phyloP scores from a whole-genome alignment of 1,284 basidiomycete species.

The Austroboletus olivaceoglutinosus region DNA sequence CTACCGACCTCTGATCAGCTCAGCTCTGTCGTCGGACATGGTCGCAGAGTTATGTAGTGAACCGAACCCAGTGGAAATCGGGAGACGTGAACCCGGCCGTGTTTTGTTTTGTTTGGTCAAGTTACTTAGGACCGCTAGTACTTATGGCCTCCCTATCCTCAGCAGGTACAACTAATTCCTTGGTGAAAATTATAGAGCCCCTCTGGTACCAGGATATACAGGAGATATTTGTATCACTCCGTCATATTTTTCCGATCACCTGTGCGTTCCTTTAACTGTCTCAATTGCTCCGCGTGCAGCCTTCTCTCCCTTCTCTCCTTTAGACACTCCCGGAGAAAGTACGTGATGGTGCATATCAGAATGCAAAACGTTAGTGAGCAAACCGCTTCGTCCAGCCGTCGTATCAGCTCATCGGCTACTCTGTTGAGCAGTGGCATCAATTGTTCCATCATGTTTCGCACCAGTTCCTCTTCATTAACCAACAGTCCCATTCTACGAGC shows the following conservation, averaged over 20 bases:
- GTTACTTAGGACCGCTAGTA: neutral
- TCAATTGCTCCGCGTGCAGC: slow-evolving; percentile 21
- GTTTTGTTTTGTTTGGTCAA: slow-evolving; percentile 27
- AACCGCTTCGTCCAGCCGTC: slow-evolving; percentile 4
- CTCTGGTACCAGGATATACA: neutral
- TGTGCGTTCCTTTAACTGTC: slow-evolving; percentile 7
- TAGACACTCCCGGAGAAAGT: slow-evolving; percentile 12
- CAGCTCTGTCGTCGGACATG: slow-evolving; percentile 36
- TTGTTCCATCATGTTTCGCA: slow-evolving; percentile 7
- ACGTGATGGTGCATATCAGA: slow-evolving; percentile 17
- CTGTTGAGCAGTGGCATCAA: slow-evolving; percentile 19
- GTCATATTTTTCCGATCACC: neutral
- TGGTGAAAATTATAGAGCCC: too few relatives aligned
- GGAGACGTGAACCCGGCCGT: neutral
- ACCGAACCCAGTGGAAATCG: slow-evolving; percentile 3
- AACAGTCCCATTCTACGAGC: slow-evolving; percentile 18
- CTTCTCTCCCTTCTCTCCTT: slow-evolving; percentile 24
- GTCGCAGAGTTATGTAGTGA: slow-evolving; percentile 1
- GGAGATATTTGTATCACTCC: slow-evolving; percentile 6
- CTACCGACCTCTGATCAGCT: slow-evolving; percentile 33
- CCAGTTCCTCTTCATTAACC: slow-evolving; percentile 22
- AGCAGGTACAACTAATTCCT: too few relatives aligned
- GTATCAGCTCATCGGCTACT: neutral
- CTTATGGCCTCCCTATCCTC: too few relatives aligned
- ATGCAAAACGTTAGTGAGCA: slow-evolving; percentile 12